Percentiles rank a stretch among this genome's conserved stretches.
Conservation (phyloP, 768 basidiomycete species). For the Hydnum rufescens region DNA sequence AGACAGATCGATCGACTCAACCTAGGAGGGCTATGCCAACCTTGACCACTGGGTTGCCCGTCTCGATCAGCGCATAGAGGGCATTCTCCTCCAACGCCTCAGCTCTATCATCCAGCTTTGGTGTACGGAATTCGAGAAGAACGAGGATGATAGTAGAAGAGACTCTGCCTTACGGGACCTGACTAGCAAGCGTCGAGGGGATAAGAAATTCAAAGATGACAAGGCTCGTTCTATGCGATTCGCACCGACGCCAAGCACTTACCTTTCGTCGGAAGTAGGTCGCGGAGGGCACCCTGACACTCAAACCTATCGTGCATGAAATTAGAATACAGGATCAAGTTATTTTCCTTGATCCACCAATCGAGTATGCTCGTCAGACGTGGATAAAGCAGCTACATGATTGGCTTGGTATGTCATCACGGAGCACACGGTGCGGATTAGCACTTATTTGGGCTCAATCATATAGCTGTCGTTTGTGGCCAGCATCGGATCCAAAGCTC, state of each 20-base stretch:
- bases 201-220: slow-evolving; percentile 52
- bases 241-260: not conserved
- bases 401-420: slow-evolving; percentile 43
- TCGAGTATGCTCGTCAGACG: slow-evolving; percentile 76
- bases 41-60: slow-evolving; percentile 83
- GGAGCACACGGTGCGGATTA: not conserved
- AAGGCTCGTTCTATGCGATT: slow-evolving; percentile 29
- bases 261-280: slow-evolving; percentile 23
- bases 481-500: slow-evolving; percentile 81
- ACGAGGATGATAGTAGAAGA: slow-evolving; percentile 50
- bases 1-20: slow-evolving; percentile 78
- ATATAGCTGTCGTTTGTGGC: slow-evolving; percentile 80
- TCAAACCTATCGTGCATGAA: slow-evolving; percentile 84
- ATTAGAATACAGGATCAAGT: slow-evolving; percentile 97
- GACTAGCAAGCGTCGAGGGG: slow-evolving; percentile 44
- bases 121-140: slow-evolving; percentile 70
- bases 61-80: slow-evolving; percentile 59
- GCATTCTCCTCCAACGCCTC: slow-evolving; percentile 54
- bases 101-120: slow-evolving; percentile 63
- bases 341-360: slow-evolving; percentile 94
- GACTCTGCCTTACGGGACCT: slow-evolving; percentile 30
- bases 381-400: slow-evolving; percentile 84
- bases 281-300: slow-evolving; percentile 48
- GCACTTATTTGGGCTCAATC: no score
- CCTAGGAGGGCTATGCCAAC: slow-evolving; percentile 85